A percentile compares a stretch with the other conserved stretches of the same genome.
These are phyloP conservation scores for Calonectria pteridis DNA, from an alignment of 2,329 filamentous ascomycete genomes.

Conservation along the genomic window DNA sequence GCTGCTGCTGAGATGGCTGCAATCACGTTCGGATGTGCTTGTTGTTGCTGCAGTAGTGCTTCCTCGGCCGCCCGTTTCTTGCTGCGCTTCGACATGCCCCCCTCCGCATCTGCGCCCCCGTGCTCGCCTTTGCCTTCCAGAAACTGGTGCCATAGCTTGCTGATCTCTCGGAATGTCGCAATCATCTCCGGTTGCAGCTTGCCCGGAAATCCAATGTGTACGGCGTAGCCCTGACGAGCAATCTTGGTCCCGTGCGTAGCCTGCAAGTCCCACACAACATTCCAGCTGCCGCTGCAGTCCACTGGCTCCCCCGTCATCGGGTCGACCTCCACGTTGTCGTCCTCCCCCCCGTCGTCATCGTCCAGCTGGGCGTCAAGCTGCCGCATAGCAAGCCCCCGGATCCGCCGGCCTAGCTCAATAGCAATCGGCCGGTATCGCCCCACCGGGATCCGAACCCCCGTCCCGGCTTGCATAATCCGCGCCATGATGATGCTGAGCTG, in stretches of 20 bases:
- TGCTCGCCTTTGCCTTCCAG: background rate
- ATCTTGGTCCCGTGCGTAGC: background rate
- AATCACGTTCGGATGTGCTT: no score
- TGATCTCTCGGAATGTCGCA: slow-evolving; percentile 3
- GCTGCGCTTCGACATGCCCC: background rate
- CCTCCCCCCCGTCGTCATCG: background rate
- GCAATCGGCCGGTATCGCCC: slow-evolving; percentile 4
- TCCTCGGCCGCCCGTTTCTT: background rate
- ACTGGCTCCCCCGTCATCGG: background rate
- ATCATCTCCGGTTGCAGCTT: slow-evolving; percentile 14
- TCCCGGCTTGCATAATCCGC: background rate
- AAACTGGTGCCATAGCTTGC: slow-evolving; percentile 15
- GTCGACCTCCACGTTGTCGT: slow-evolving; percentile 7
- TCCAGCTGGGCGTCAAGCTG: background rate
- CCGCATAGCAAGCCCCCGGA: background rate
- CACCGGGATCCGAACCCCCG: background rate
- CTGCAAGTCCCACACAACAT: slow-evolving; percentile 10
- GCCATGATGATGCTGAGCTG: background rate
- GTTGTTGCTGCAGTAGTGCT: background rate
- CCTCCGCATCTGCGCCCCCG: no score
- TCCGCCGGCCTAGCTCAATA: slow-evolving; percentile 2
- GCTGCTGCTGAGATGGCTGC: no score
- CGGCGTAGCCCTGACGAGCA: background rate
- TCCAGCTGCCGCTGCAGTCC: background rate
- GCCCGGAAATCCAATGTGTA: background rate